Base-by-base conservation (phyloP, 2,329 filamentous ascomycete genomes). In the Stagonosporopsis cucurbitacearum region DNA sequence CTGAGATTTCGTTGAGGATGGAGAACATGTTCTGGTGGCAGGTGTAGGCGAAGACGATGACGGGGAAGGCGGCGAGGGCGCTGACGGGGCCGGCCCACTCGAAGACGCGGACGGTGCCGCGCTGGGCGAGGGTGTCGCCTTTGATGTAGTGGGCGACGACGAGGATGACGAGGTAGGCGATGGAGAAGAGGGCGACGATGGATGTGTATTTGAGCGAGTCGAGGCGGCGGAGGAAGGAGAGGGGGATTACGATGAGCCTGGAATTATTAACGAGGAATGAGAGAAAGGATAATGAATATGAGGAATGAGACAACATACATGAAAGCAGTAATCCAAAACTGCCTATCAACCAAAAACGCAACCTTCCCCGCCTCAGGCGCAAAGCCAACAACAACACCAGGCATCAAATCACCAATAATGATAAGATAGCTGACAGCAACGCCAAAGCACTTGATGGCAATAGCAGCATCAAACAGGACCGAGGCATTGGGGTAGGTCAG, bases 1-100 rank as follows among this genome's bases (percentile, higher is more conserved):
- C 88, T 55, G 86, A 84, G 64, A 99, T 92, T 77, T 99, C 95
- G 69, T 99, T 99, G 40, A 99, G 80, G 63, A 99, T 96, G 11
- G 94, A 96, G 75, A 99, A 99, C 95, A 99, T 99, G 74, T 99
- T 99, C 71, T 99, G 95, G 76, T 99, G 95, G 74, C 95, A 99
- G 1, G 95, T 99, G 75, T 98, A 99, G n/a, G 94, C 95, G 81
- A 99, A 99, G 2, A 99, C 91, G 53, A 98, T 93, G 49, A 99
- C 92, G 0, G 95, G 95, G 62, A 99, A 86, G 60, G 90, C 93
- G 65, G 91, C 92, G 49, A 99, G 81, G 6, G 90, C 88, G 32
- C 89, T 85, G 9, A 96, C 82, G 3, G 91, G 82, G 7, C 94
- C 91, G 39, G 87, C 88, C 88, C 92, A 96, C 59, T 85, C 80